Conservation (phyloP, 768 basidiomycete genomes). For the Xerocomellus intermedius region DNA sequence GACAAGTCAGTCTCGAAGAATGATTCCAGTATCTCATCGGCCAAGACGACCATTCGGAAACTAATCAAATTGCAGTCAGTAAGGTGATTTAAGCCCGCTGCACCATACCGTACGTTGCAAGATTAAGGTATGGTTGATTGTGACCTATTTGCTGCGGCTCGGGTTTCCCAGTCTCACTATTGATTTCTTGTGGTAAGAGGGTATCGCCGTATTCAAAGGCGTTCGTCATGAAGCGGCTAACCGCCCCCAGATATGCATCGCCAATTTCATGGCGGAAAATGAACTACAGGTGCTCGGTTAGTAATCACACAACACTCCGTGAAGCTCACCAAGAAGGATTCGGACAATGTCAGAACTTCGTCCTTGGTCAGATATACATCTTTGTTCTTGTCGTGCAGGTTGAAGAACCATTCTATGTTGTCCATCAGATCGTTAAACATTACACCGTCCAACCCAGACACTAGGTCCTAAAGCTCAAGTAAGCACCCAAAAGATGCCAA, state of each 20-base stretch:
- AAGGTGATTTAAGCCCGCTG: slow-evolving; percentile 1
- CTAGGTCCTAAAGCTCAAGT: slow-evolving; percentile 63
- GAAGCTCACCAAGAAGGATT: slow-evolving; percentile 74
- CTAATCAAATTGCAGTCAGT: slow-evolving; percentile 37
- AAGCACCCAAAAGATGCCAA: neutral
- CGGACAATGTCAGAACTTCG: slow-evolving; percentile 92
- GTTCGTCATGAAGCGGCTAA: slow-evolving; percentile 97
- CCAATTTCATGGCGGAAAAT: slow-evolving; percentile 97
- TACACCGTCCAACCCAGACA: slow-evolving; percentile 84
- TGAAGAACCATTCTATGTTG: slow-evolving; percentile 99
- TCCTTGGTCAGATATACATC: slow-evolving; percentile 96
- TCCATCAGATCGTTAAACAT: slow-evolving; percentile 98
- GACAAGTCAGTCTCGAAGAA: slow-evolving; percentile 95
- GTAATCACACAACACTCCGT: neutral
- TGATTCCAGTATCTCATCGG: slow-evolving; percentile 92
- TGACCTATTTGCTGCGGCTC: slow-evolving; percentile 53
- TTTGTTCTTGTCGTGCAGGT: slow-evolving; percentile 92
- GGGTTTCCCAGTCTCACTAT: slow-evolving; percentile 36
- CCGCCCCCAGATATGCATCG: slow-evolving; percentile 93
- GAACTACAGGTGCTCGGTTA: slow-evolving; percentile 55
- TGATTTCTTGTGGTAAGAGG: slow-evolving; percentile 53
- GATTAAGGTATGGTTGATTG: slow-evolving; percentile 90
- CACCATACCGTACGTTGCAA: slow-evolving; percentile 62
- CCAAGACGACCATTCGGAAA: slow-evolving; percentile 98
- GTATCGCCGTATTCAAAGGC: slow-evolving; percentile 98